Evolutionary conservation across 2,329 filamentous ascomycete species (phyloP).

Genomic region (Fusarium secorum): DNA sequence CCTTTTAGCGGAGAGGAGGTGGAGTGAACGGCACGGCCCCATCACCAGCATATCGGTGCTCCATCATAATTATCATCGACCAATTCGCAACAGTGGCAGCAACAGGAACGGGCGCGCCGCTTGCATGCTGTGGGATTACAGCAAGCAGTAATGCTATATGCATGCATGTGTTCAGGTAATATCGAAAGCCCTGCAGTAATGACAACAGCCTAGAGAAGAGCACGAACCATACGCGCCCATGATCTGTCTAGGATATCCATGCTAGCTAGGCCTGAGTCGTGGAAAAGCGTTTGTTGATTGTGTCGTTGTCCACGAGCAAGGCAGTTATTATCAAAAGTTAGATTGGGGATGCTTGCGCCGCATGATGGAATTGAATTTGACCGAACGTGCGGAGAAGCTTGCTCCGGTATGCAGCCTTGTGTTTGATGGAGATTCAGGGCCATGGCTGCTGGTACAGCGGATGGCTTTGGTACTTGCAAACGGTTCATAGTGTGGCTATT

Average conservation of each 20-base stretch:
- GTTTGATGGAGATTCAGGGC: constrained; percentile 34
- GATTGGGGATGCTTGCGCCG: constrained; percentile 31
- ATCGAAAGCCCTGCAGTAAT: constrained; percentile 28
- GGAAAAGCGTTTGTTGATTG: constrained; percentile 5
- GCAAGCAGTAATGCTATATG: constrained; percentile 9
- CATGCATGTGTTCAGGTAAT: constrained; percentile 5
- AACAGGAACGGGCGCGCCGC: constrained; percentile 23
- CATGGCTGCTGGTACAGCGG: constrained; percentile 11
- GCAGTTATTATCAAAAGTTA: constrained; percentile 8
- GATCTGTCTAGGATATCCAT: constrained; percentile 18
- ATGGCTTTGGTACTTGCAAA: constrained; percentile 4
- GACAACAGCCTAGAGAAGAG: constrained; percentile 34
- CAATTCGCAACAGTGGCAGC: constrained; percentile 20
- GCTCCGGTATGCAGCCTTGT: constrained; percentile 32
- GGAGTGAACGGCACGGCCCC: constrained; percentile 35
- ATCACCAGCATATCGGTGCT: constrained; percentile 31
- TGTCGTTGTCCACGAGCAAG: constrained; percentile 14
- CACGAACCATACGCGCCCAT: constrained; percentile 35
- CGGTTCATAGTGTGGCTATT: constrained; percentile 15
- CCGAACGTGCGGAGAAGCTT: constrained; percentile 39
- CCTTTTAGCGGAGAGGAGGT: constrained; percentile 37
- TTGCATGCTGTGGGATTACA: constrained; percentile 11
- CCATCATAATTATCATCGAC: constrained; percentile 24
- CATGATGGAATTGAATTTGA: constrained; percentile 36
- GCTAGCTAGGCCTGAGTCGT: constrained; percentile 12